Conservation (phyloP, 1,139 yeast species). For the Arxiozyma heterogenica region DNA sequence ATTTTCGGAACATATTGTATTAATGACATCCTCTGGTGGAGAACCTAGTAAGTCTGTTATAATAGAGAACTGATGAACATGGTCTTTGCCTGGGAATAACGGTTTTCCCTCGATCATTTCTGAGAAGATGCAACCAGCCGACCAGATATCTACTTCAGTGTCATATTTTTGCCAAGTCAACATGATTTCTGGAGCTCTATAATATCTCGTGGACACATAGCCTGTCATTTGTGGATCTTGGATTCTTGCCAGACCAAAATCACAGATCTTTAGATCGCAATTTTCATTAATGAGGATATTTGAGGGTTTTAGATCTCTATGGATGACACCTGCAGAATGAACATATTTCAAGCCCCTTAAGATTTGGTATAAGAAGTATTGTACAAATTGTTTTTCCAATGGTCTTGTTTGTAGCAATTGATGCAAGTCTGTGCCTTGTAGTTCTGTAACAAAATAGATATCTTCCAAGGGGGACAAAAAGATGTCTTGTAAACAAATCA, state of each 20-base stretch:
- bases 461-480: conserved; percentile 93
- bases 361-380: conserved; percentile 90
- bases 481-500: conserved; percentile 87
- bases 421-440: conserved; percentile 94
- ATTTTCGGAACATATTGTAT: conserved; percentile 91
- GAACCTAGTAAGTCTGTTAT: conserved; percentile 93
- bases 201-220: conserved; percentile 91
- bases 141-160: conserved; percentile 98
- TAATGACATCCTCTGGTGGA: conserved; percentile 93
- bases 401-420: conserved; percentile 87
- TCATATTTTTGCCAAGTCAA: conserved; percentile 98
- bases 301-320: conserved; percentile 88
- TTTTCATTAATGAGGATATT: conserved; percentile 89
- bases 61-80: conserved; percentile 93
- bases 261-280: conserved; percentile 94
- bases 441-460: conserved; percentile 91
- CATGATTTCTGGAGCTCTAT: conserved; percentile 98
- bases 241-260: conserved; percentile 91
- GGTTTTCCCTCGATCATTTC: conserved; percentile 99
- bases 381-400: conserved; percentile 89
- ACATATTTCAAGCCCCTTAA: conserved; percentile 89
- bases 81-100: conserved; percentile 95
- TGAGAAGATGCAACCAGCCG: conserved; percentile 97
- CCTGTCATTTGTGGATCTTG: conserved; percentile 99
- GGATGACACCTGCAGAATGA: conserved; percentile 95